phyloP scores from a whole-genome alignment of 192 early-diverging fungal species.

The Entomortierella lignicola region DNA sequence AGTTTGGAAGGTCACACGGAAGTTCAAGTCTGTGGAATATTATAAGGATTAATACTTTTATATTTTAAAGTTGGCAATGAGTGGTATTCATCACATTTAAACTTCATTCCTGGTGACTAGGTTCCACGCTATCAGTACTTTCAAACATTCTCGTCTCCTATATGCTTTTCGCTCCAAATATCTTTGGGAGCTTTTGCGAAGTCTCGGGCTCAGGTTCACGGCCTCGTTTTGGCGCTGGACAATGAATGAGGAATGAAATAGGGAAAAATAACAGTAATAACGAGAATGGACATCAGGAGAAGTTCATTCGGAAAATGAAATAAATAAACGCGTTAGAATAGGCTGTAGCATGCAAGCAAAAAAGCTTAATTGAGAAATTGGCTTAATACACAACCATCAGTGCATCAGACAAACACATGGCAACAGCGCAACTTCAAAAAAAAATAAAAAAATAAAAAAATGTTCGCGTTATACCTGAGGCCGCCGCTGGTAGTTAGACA shows the following conservation, averaged over 20 bases:
- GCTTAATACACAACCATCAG: too few species aligned
- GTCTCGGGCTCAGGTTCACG: conserved; percentile 16
- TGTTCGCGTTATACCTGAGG: neutral
- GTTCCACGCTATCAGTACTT: conserved; percentile 19
- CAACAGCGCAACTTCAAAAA: too few species aligned
- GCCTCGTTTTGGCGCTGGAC: conserved; percentile 21
- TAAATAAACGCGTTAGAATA: too few species aligned
- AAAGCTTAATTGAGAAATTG: too few species aligned
- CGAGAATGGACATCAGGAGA: too few species aligned
- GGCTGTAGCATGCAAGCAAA: too few species aligned
- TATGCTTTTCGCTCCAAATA: conserved; percentile 20
- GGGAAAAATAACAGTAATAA: too few species aligned
- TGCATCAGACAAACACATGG: too few species aligned
- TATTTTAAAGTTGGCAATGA: conserved; percentile 4
- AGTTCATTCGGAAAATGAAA: too few species aligned
- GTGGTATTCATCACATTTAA: neutral
- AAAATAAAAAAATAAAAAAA: neutral
- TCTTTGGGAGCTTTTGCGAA: conserved; percentile 25
- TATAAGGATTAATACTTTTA: conserved; percentile 26
- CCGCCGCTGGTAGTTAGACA: conserved; percentile 1
- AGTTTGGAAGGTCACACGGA: conserved; percentile 33
- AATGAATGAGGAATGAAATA: conserved; percentile 17
- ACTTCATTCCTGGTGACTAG: too few species aligned
- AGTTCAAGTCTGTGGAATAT: conserved; percentile 22
- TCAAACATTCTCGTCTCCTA: conserved; percentile 48